Percentiles rank a stretch among this genome's conserved stretches.
Conservation (phyloP, 805 yeast species). For the Yarrowia yakushimensis region DNA sequence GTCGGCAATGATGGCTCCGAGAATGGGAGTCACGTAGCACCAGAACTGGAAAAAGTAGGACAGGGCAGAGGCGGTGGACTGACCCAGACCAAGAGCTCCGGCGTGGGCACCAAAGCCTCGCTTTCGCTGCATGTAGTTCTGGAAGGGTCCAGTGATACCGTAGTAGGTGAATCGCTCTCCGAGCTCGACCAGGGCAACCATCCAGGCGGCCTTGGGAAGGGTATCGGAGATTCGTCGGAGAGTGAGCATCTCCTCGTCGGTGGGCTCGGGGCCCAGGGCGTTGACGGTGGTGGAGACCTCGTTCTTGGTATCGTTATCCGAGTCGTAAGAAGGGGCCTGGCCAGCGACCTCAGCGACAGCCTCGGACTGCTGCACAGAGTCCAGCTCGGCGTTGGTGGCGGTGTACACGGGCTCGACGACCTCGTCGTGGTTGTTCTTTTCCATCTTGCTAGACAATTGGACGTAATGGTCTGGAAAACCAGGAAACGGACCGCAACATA, state of each 20-base stretch:
- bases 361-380: neutral
- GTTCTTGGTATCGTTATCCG: neutral
- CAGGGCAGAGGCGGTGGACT: conserved; percentile 65
- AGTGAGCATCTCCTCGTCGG: conserved; percentile 51
- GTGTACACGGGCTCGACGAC: conserved; percentile 12
- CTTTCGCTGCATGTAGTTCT: conserved; percentile 63
- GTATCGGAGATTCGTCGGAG: conserved; percentile 52
- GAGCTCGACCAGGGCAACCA: conserved; percentile 68
- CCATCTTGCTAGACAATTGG: neutral
- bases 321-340: neutral
- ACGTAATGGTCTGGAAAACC: neutral
- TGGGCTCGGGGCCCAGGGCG: conserved; percentile 41
- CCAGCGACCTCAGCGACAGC: neutral
- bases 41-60: conserved; percentile 75
- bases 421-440: neutral
- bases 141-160: conserved; percentile 72
- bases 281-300: conserved; percentile 3
- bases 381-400: neutral
- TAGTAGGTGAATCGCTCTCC: conserved; percentile 80
- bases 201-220: conserved; percentile 56
- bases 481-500: neutral
- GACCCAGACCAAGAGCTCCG: conserved; percentile 59
- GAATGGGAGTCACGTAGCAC: conserved; percentile 74
- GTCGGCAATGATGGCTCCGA: conserved; percentile 75
- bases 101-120: conserved; percentile 35